Base-by-base conservation (phyloP, 1,284 basidiomycete genomes). In the Trametes sp. region DNA sequence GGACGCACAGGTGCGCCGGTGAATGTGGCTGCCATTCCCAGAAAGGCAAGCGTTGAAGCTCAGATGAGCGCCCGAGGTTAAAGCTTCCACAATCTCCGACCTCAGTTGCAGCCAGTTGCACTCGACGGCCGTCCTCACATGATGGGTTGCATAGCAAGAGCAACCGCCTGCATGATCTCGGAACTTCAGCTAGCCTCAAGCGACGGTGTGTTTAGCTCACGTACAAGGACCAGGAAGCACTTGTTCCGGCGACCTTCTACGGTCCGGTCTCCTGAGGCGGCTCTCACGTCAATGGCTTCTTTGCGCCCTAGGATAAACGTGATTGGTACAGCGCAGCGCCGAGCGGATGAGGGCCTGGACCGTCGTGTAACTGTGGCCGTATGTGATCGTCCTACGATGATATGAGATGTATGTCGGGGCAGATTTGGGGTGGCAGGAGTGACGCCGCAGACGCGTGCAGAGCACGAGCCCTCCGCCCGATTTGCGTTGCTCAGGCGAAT, bases 401-500 rank as follows among this genome's bases (percentile, higher is more conserved):
- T 45, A 53, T 36, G 50, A 3, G 31, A 28, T 46, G 28, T 42
- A 28, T 58, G 45, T 50, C 28, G 35, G 41, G 41, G 38, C n/a
- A 29, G 42, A 62, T 52, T 49, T 62, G 54, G 54, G 54, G 60
- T 57, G 54, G 50, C 55, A 41, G 44, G 33, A 14, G 51, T 10
- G n/a, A 36, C 51, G n/a, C n/a, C n/a, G n/a, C n/a, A n/a, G n/a
- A n/a, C n/a, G 50, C 50, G 31, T 59, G 57, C 29, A 29, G 33
- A 59, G 28, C 41, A 35, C 42, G 57, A 46, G 50, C 33, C 29
- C n/a, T 29, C 29, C 53, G 42, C 44, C 58, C 44, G 52, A 54
- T 59, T 46, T 55, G 59, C 46, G 53, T 51, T 36, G 59, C 45
- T 64, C 58, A 48, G 62, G 59, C 61, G 49, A 61, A 53, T 63